Base-by-base conservation (phyloP, 208 protist genomes). In the Acanthamoeba castellanii region DNA sequence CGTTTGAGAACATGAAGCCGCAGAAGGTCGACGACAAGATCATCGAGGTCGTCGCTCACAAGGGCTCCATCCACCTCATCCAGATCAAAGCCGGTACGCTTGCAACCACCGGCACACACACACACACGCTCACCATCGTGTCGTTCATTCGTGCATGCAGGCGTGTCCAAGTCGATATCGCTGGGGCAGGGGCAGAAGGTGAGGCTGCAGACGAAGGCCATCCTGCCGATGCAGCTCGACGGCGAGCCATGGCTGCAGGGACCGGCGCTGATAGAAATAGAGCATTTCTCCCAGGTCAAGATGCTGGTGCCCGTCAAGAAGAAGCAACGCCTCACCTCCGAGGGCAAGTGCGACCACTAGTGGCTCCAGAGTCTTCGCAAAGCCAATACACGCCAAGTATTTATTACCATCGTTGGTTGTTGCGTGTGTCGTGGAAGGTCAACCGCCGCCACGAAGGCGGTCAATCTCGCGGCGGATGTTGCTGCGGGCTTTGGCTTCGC, bases 11-110 rank as follows among this genome's bases (percentile, higher is more conserved):
- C 30, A 89, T 89, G 82, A 57, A 45, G 82, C 82, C 82, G 82
- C 82, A 89, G 82, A 57, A 66, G 27, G 82, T 89, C 14, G 82
- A 89, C 57, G 82, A 89, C 50, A 89, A 89, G 34, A 57, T 89
- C 20, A 57, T 89, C 25, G 82, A 89, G 30, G 82, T 89, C 37
- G 82, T 89, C 14, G 82, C 82, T 1, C 82, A 89, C 82, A 89
- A 89, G 82, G 82, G 82, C 50, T 89, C 82, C 57, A 89, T 89
- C 30, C 82, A 89, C 82, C 82, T 89, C 30, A 66, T 89, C n/a
- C 82, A 89, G 34, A 89, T 89, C 45, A 89, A 89, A 89, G 82
- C 82, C 20, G 82, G 82, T 61, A 88, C 32, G 52, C n/a, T 25
- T 55, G 7, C 42, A 27, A 3, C 1, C 18, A 22, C 32, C 1